A percentile compares a stretch with the other conserved stretches of the same genome.
phyloP scores from a whole-genome alignment of 345 rosid species.

The Chamaenerion angustifolium region DNA sequence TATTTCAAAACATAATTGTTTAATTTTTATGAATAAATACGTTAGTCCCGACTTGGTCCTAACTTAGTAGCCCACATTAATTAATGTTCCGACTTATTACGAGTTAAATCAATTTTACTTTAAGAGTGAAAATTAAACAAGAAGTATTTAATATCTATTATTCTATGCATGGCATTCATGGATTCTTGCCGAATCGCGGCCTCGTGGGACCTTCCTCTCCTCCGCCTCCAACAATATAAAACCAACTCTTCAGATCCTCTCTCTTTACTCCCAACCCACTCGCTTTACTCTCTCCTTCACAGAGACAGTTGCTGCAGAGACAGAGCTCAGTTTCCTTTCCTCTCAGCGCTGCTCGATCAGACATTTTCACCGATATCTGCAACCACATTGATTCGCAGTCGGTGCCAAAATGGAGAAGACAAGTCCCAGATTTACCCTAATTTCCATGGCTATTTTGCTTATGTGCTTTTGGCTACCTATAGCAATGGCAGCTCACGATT shows the following conservation, averaged over 20 bases:
- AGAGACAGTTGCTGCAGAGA: constrained; percentile 7
- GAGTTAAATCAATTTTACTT: too few species aligned
- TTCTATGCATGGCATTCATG: constrained; percentile 19
- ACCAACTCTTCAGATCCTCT: constrained; percentile 12
- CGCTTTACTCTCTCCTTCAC: constrained; percentile 6
- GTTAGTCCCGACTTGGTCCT: too few species aligned
- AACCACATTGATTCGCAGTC: constrained; percentile 24
- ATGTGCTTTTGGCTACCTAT: constrained; percentile 44
- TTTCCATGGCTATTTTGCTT: constrained; percentile 28
- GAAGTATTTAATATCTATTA: too few species aligned
- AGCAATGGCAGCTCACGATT: constrained; percentile 75
- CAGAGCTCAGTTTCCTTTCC: constrained; percentile 8
- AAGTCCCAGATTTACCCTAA: constrained; percentile 8
- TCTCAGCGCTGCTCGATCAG: constrained; percentile 19
- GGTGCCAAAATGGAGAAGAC: constrained; percentile 18
- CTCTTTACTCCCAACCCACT: constrained; percentile 14
- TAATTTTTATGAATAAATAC: too few species aligned
- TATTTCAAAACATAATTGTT: too few species aligned
- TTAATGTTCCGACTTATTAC: too few species aligned
- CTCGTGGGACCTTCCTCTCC: constrained; percentile 38
- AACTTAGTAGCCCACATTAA: too few species aligned
- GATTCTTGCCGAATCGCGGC: constrained; percentile 20
- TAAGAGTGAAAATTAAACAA: too few species aligned
- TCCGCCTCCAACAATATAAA: constrained; percentile 37
- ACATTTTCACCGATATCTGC: constrained; percentile 25